Base-by-base conservation (phyloP, 139 green algal genomes). In the Haematococcus lacustris region DNA sequence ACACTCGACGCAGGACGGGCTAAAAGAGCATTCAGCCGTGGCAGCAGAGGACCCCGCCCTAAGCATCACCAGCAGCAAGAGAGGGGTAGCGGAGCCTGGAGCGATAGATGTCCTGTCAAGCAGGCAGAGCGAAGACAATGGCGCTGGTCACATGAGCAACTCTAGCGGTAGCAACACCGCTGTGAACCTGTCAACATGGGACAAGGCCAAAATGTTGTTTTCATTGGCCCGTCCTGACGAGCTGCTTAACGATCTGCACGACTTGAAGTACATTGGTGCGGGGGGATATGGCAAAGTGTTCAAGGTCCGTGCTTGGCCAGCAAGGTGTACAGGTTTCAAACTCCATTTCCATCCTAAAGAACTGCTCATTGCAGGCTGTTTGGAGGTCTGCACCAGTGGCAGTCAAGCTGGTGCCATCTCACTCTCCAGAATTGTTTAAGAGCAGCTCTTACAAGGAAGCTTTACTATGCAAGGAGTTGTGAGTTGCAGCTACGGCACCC, bases 401-500 rank as follows among this genome's bases (percentile, higher is more conserved):
- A 23, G 67, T 72, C n/a, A 72, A 72, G 67, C 67, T 72, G 13
- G 67, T 72, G 32, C 67, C 67, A 30, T 63, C 40, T 26, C 34
- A 61, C 32, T 72, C 67, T 3, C 67, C 67, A 47, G 67, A 72
- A 43, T 25, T 72, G 3, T 72, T 72, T 32, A 72, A 72, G 17
- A 72, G 67, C 47, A 72, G 67, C 67, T 63, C 40, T 13, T 72
- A 64, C 43, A 72, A 72, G 67, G 67, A 72, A 32, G 67, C 67
- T 6, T 47, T 72, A 4, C 67, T 72, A 33, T 72, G 67, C 67
- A 72, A 72, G 43, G 67, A 72, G 67, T 47, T 72, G 67, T 72
- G 47, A 72, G 67, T 72, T 64, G 9, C 13, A 64, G 53, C 9
- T n/a, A n/a, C n/a, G n/a, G n/a, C n/a, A n/a, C n/a, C n/a, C n/a